Base-by-base conservation (phyloP, 225 moss, liverwort and hornwort species). In the Marchantia polymorpha region DNA sequence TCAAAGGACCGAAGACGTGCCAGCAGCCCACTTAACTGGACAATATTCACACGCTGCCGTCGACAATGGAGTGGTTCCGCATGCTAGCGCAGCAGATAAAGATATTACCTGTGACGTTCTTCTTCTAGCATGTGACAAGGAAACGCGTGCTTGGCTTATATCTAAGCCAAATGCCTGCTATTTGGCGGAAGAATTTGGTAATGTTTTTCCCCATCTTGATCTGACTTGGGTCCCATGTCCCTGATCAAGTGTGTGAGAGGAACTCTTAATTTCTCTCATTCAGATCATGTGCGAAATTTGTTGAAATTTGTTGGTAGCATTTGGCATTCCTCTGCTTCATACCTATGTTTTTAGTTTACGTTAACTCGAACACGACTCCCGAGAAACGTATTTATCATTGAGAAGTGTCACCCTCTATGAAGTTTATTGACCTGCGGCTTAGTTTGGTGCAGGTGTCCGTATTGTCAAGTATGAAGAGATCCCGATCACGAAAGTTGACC, bases 121-220 rank as follows among this genome's bases (percentile, higher is more conserved):
- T 69, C 75, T 87, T 6, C 76, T 80, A 47, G 84, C 80, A 11
- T 87, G 87, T 63, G 84, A 87, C 71, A 87, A 87, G 82, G 87
- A 87, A 25, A 87, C 87, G 31, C 82, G 80, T 59, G 77, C 27
- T 30, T 87, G 87, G 87, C 82, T 87, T 19, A 78, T 70, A 9
- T 87, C 87, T 61, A 81, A 71, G 77, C 84, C 82, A 29, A 84
- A 77, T 53, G 74, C 77, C 14, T 12, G 52, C 27, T 87, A 87
- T 70, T 84, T 87, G 69, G 63, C 74, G 5, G 87, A 84, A 54
- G 87, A 87, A 81, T 87, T 87, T 69, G 87, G 87, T 87, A 87
- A 80, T 49, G 11, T n/a, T 25, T 76, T 76, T n/a, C 15, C 25
- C 25, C 26, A 6, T 47, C 47, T 73, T 80, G 69, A 27, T n/a